Evolutionary conservation across 257 asterid species (phyloP), one percentile per base, ranked within the genome.

Genomic region (Fraxinus americana): DNA sequence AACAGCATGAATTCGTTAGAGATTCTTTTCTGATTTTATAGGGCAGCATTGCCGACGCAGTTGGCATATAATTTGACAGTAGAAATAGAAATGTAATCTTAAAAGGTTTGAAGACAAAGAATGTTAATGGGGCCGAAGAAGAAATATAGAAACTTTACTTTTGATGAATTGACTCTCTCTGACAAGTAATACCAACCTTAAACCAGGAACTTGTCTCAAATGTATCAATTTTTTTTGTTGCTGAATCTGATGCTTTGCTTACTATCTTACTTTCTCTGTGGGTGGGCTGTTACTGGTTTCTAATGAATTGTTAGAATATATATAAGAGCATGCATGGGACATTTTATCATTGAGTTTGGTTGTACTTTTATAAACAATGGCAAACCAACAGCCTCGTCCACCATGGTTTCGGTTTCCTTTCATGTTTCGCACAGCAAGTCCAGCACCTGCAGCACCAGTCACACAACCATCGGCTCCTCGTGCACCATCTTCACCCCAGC

Each of bases 221-320:
- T 67, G 54, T 7, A 35, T 11, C 70, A 9, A 41, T 59, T 70
- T 50, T 7, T 0, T 4, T 2, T 48, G 7, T 4, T 38, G 14
- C 32, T 70, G 87, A 84, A 84, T 84, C 85, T 38, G 88, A 84
- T 84, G 73, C 88, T 17, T 84, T 75, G 32, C 88, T 81, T 75
- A 13, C 66, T 36, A 50, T 54, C 66, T 50, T 35, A 39, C 74
- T 70, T 52, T 34, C 27, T 50, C 43, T 45, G 50, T 43, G 12
- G 50, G 50, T 4, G 50, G 43, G 43, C 43, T 38, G 43, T 38
- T 38, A 12, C 14, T 43, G 12, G 52, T 12, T 43, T 43, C 52
- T 43, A 43, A 12, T 52, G 7, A 21, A 52, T 52, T 52, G 61
- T 17, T 52, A 52, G 29, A 1, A 16, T 41, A 52, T 84, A 73